These are phyloP conservation scores for Schizochytrium sp. DNA, from an alignment of 108 stramenopile species.

Conservation along the genomic window DNA sequence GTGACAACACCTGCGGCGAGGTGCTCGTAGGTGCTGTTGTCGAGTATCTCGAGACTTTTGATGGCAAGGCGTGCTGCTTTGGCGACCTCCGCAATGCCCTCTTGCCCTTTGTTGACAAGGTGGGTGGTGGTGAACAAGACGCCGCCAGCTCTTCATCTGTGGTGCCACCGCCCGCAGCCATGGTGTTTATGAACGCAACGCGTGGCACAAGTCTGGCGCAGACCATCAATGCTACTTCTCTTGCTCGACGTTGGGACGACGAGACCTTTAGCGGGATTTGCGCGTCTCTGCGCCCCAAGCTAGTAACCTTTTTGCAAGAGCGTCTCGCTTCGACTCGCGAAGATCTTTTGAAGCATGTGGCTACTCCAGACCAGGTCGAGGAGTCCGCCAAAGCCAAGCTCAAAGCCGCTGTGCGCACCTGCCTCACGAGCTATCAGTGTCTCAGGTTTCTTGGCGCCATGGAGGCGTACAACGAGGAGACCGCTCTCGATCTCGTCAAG, in stretches of 20 bases:
- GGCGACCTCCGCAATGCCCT: neutral
- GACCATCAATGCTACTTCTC: neutral
- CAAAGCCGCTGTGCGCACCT: neutral
- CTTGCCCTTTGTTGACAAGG: neutral
- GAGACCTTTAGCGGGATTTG: neutral
- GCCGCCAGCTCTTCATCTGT: neutral
- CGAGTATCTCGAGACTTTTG: neutral
- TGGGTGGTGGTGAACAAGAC: neutral
- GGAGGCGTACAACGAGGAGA: neutral
- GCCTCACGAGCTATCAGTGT: neutral
- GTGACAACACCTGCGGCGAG: neutral
- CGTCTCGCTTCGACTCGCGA: neutral
- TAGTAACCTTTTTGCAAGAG: neutral
- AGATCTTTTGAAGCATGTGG: neutral
- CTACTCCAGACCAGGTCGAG: neutral
- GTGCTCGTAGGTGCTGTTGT: neutral
- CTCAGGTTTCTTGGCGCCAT: neutral
- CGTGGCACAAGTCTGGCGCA: neutral
- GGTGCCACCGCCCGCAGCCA: neutral
- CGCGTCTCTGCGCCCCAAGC: neutral
- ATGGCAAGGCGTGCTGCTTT: slow-evolving; percentile 6
- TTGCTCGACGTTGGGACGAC: neutral
- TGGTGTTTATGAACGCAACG: neutral
- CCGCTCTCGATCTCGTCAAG: neutral
- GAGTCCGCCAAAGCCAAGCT: neutral